phyloP scores from a whole-genome alignment of 2,329 filamentous ascomycete species.

The Scleromitrula shiraiana region DNA sequence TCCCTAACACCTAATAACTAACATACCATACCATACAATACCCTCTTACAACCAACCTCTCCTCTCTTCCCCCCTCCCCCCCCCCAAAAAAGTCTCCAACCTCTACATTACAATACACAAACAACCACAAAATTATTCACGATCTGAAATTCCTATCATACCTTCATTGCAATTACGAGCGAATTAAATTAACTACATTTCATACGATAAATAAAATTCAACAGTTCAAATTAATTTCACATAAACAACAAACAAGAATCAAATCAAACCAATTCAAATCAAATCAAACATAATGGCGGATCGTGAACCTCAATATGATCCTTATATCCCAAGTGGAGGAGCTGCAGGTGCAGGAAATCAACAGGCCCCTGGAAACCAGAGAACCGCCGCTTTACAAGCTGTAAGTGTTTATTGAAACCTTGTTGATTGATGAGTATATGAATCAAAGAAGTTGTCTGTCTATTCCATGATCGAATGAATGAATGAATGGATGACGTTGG shows the following conservation, averaged over 20 bases:
- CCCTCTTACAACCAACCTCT: no score
- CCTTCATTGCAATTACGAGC: not conserved
- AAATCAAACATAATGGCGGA: slow-evolving; percentile 25
- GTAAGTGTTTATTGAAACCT: slow-evolving; percentile 49
- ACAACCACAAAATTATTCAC: no score
- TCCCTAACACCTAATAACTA: no score
- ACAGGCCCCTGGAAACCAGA: slow-evolving; percentile 40
- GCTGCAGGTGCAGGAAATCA: slow-evolving; percentile 31
- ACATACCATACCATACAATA: no score
- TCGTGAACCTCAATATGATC: slow-evolving; percentile 26
- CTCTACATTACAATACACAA: not conserved
- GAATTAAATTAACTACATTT: no score
- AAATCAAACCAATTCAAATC: not conserved
- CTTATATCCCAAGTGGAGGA: slow-evolving; percentile 26
- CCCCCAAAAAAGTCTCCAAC: not conserved
- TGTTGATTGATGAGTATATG: slow-evolving; percentile 11
- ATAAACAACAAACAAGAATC: no score
- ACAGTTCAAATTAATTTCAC: no score
- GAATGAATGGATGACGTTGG: no score
- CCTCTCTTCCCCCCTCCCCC: no score
- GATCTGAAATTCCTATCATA: not conserved
- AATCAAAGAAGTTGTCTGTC: slow-evolving; percentile 7
- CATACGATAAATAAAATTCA: no score
- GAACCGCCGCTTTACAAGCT: slow-evolving; percentile 71
- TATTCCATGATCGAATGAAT: no score